phyloP scores from a whole-genome alignment of 2,329 filamentous ascomycete species.

The Stenocarpella maydis region DNA sequence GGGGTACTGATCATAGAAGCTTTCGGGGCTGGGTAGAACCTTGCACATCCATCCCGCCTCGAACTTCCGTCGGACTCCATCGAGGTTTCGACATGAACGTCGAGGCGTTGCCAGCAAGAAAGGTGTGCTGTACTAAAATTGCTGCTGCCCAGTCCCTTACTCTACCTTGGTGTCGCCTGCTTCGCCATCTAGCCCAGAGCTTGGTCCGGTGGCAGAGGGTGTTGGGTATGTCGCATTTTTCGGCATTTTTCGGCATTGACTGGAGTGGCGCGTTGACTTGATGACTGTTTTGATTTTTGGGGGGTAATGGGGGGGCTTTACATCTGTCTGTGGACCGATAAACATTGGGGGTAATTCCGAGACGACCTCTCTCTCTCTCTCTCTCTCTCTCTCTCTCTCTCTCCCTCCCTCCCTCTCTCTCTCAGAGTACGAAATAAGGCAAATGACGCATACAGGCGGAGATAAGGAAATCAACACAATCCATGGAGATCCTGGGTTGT shows the following conservation, averaged over 20 bases:
- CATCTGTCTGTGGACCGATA: conserved; percentile 36
- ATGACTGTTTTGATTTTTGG: conserved; percentile 37
- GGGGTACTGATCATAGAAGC: too few relatives aligned
- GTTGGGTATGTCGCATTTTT: not conserved
- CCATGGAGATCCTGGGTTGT: conserved; percentile 34
- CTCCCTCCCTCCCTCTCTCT: too few relatives aligned
- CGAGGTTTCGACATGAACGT: not conserved
- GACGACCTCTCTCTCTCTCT: conserved; percentile 33
- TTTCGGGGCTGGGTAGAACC: not conserved
- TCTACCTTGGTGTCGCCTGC: not conserved
- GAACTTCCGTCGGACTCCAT: not conserved
- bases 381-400: too few relatives aligned
- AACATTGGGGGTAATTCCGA: conserved; percentile 36
- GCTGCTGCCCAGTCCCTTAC: not conserved
- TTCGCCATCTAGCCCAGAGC: not conserved
- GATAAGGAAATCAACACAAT: conserved; percentile 37
- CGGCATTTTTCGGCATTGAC: conserved; percentile 24
- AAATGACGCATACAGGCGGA: conserved; percentile 36
- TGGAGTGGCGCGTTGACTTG: conserved; percentile 22
- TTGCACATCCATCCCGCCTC: not conserved
- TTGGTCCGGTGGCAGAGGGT: not conserved
- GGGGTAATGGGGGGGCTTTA: conserved; percentile 32
- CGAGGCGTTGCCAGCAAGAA: not conserved
- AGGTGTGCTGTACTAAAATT: not conserved
- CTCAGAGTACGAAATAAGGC: conserved; percentile 35